Evolutionary conservation across 225 moss, liverwort and hornwort species (phyloP), one percentile per base, ranked within the genome.

Genomic region (Bryoerythrophyllum caledonicum): DNA sequence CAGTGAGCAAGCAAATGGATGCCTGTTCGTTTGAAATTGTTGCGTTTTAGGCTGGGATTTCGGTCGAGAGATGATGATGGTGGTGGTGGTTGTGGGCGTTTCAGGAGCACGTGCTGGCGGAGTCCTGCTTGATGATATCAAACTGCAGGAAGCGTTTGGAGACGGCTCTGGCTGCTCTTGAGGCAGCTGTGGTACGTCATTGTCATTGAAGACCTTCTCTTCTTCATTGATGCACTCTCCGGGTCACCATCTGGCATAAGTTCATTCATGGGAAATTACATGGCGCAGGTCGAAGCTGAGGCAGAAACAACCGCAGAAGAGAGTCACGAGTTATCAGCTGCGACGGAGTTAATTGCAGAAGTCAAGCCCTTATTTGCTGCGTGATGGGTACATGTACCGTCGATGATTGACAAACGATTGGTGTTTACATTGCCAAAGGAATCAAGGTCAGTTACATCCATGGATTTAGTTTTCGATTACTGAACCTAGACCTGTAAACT

Each of bases 91-190:
- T 23, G 17, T 69, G 13, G 37, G n/a, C 27, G 48, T 73, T 72
- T 34, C 81, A 91, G 90, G 88, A 92, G 67, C 87, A 87, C 63
- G 92, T 92, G 34, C 56, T 92, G 58, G 87, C 92, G 46, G 92
- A 92, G 65, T 92, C 90, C 9, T 88, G 88, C 86, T 86, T 92
- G 90, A 90, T 88, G 90, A 86, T 92, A 70, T 90, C 92, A 12
- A 86, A 90, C 32, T 84, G 84, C 65, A 77, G 84, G 68, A 83
- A 82, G 73, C 84, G 82, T 55, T 71, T 92, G 68, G 83, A 86
- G 74, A 61, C 82, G 24, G 84, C 92, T 49, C 78, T 90, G 3
- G 73, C 63, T 28, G 80, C 87, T 70, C 67, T 90, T 26, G 74
- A 85, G 54, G 34, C 82, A 52, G 71, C 87, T 76, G 77, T 89